Conservation (phyloP, 129 eudicot genomes). For the Escallonia rubra region DNA sequence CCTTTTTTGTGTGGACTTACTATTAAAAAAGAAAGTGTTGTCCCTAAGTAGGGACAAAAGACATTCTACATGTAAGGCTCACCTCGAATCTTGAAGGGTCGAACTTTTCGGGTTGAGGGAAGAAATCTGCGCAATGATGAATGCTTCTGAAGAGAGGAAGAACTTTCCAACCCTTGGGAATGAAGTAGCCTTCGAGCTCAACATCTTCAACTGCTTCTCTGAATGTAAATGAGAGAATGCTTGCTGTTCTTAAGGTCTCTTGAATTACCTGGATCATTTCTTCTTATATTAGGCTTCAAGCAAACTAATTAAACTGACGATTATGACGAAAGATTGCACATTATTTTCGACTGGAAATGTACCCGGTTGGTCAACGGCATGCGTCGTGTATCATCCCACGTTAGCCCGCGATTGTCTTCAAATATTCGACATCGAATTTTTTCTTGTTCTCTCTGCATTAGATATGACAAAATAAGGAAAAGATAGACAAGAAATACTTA, state of each 20-base stretch:
- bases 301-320: too few species aligned
- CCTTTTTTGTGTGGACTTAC: too few species aligned
- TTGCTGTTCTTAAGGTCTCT: constrained; percentile 76
- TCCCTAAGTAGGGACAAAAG: too few species aligned
- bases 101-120: constrained; percentile 77
- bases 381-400: constrained; percentile 74
- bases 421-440: constrained; percentile 28
- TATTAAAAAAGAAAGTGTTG: too few species aligned
- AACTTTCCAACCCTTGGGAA: constrained; percentile 97
- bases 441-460: constrained; percentile 72
- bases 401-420: constrained; percentile 44
- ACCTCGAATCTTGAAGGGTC: constrained; percentile 98
- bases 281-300: too few species aligned
- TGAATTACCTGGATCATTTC: constrained; percentile 52
- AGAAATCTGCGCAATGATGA: constrained; percentile 64
- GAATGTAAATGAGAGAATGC: constrained; percentile 79
- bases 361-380: constrained; percentile 75
- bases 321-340: not conserved
- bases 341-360: not conserved
- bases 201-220: constrained; percentile 90
- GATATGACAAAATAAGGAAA: not conserved
- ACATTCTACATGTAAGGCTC: not conserved
- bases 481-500: not conserved
- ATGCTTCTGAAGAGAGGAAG: constrained; percentile 87
- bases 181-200: constrained; percentile 73